These are phyloP conservation scores for Lumnitzera littorea DNA, from an alignment of 345 rosid genomes.

Conservation along the genomic window DNA sequence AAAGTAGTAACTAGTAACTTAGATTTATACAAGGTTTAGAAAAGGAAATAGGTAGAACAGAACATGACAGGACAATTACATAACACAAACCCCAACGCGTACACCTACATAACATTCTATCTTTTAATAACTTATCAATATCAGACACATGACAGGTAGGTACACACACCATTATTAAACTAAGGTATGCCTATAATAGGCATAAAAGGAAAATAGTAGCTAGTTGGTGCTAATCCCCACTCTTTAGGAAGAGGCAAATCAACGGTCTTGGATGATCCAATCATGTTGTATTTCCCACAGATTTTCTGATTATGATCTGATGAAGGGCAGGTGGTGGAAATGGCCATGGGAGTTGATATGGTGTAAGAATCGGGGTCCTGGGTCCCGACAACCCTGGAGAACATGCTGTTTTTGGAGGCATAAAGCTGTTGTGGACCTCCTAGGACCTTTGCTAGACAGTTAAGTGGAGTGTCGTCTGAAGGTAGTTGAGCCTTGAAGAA, in stretches of 20 bases:
- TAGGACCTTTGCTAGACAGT: constrained; percentile 49
- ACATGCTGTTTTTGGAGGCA: constrained; percentile 29
- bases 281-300: constrained; percentile 6
- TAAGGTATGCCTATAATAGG: constrained; percentile 91
- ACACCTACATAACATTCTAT: too few relatives aligned
- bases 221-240: constrained; percentile 91
- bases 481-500: constrained; percentile 55
- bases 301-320: constrained; percentile 13
- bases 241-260: constrained; percentile 71
- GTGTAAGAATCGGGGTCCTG: constrained; percentile 26
- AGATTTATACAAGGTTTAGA: too few relatives aligned
- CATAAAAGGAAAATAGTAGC: constrained; percentile 67
- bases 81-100: too few relatives aligned
- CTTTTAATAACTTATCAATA: too few relatives aligned
- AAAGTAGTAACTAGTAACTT: too few relatives aligned
- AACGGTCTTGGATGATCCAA: constrained; percentile 57
- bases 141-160: too few relatives aligned
- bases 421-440: constrained; percentile 61
- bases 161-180: too few relatives aligned
- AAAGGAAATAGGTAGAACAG: too few relatives aligned
- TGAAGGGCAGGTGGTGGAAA: constrained; percentile 45
- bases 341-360: constrained; percentile 49
- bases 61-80: too few relatives aligned
- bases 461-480: constrained; percentile 11
- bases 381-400: constrained; percentile 38